Base-by-base conservation (phyloP, 352 stramenopile genomes). In the Thraustochytrium sp. region DNA sequence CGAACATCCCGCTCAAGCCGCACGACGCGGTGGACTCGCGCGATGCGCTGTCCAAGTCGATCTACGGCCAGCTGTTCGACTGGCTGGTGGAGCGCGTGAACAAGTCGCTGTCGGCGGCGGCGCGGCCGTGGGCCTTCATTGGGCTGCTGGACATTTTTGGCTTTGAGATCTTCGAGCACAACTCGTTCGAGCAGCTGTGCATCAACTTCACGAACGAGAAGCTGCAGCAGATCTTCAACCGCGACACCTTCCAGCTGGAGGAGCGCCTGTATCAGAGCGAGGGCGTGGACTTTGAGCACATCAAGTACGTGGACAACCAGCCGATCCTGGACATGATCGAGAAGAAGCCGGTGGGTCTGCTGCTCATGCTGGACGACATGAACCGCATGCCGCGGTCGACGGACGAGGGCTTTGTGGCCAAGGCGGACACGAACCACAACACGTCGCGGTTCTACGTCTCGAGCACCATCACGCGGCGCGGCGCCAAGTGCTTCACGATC, bases 31-130 rank as follows among this genome's bases (percentile, higher is more conserved):
- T 44, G 37, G 75, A 73, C 61, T 73, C 85, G 95, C 88, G 94
- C 61, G 95, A 98, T 86, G 93, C 95, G 3, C 89, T 99, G 38
- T 94, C 95, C 29, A 99, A 98, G 89, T 90, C 95, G 42, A 91
- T 97, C 36, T 98, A 99, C 88, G 96, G 93, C 0, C 97, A 96
- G 87, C 91, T 98, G 84, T 99, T 99, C 82, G 89, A 98, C 85
- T 98, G 95, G 95, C 94, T 99, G 85, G 95, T 99, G 63, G 89
- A 96, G 72, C 89, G 87, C 40, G 91, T 96, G 18, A 89, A 89
- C 61, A 76, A 44, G 11, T 84, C 75, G 29, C 75, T 84, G 0
- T 31, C 55, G 13, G 23, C 62, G 26, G 18, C n/a, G 1, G 21
- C 68, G 44, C 11, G 26, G 5, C 68, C 68, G 56, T 85, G 82